Conservation (phyloP, 495 filamentous ascomycete genomes). For the Aspergillus indologenus region DNA sequence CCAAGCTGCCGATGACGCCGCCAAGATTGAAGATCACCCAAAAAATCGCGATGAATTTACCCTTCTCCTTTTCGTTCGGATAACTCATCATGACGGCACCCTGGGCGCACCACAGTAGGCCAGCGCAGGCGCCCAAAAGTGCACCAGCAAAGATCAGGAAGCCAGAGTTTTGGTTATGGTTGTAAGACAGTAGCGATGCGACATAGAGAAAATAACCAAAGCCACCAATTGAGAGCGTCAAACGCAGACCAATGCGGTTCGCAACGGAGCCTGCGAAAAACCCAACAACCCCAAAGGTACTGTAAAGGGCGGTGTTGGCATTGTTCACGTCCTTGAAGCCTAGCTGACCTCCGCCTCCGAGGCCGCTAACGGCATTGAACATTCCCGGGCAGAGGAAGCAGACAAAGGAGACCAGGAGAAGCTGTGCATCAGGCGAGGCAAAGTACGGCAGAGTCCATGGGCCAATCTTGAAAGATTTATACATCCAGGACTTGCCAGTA, state of each 20-base stretch:
- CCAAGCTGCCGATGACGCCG: conserved; percentile 83
- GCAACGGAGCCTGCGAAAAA: conserved; percentile 82
- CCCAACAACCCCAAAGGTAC: conserved; percentile 79
- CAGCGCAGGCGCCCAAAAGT: conserved; percentile 70
- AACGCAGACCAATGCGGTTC: conserved; percentile 70
- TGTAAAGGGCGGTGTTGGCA: conserved; percentile 71
- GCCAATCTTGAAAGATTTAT: conserved; percentile 59
- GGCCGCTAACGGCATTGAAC: conserved; percentile 74
- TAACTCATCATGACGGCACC: conserved; percentile 97
- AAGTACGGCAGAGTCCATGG: conserved; percentile 61
- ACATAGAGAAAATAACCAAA: conserved; percentile 86
- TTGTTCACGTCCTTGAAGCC: conserved; percentile 62
- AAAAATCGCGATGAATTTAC: conserved; percentile 84
- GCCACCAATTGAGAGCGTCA: conserved; percentile 75
- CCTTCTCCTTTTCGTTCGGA: conserved; percentile 76
- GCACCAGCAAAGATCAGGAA: conserved; percentile 58
- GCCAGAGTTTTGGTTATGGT: conserved; percentile 64
- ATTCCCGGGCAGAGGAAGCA: conserved; percentile 89
- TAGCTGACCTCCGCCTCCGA: conserved; percentile 69
- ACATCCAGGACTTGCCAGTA: conserved; percentile 59
- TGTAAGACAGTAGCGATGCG: conserved; percentile 75
- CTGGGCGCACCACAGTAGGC: conserved; percentile 87
- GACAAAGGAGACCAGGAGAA: conserved; percentile 74
- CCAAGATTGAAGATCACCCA: conserved; percentile 97
- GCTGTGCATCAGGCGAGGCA: conserved; percentile 71